A percentile compares a stretch with the other conserved stretches of the same genome.
phyloP scores from a whole-genome alignment of 2,329 filamentous ascomycete species.

The Colletotrichum incanum region DNA sequence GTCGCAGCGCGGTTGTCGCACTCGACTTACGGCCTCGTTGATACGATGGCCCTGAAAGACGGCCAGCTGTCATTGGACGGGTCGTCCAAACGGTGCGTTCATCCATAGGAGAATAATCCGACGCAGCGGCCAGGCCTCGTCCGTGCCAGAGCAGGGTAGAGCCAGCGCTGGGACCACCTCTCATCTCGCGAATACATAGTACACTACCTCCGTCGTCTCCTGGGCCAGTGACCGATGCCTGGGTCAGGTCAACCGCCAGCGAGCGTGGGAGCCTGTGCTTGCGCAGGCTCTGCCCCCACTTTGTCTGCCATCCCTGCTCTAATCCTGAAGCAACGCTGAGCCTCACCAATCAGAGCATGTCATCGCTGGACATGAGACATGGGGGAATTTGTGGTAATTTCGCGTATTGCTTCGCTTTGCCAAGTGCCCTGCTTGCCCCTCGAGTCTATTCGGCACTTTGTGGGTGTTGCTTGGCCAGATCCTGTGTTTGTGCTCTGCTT shows the following conservation, averaged over 20 bases:
- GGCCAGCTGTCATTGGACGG: slow-evolving; percentile 35
- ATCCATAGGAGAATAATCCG: slow-evolving; percentile 19
- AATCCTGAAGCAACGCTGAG: slow-evolving; percentile 20
- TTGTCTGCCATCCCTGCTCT: slow-evolving; percentile 13
- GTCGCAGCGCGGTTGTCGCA: background rate
- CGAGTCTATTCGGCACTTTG: slow-evolving; percentile 27
- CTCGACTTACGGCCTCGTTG: slow-evolving; percentile 2
- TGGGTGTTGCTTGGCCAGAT: slow-evolving; percentile 26
- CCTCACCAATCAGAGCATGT: slow-evolving; percentile 34
- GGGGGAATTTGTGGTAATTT: slow-evolving; percentile 31
- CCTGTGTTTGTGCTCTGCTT: slow-evolving; percentile 1
- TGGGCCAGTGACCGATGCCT: slow-evolving; percentile 9
- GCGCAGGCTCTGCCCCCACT: slow-evolving; percentile 10
- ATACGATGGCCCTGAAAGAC: slow-evolving; percentile 11
- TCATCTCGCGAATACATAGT: slow-evolving; percentile 36
- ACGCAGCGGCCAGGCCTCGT: slow-evolving; percentile 33
- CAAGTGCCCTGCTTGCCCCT: slow-evolving; percentile 7
- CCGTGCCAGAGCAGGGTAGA: slow-evolving; percentile 21
- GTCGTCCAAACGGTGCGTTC: slow-evolving; percentile 36
- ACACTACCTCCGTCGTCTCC: slow-evolving; percentile 4
- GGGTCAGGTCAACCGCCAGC: background rate
- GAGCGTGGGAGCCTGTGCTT: background rate
- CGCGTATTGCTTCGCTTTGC: slow-evolving; percentile 34
- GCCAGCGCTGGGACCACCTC: slow-evolving; percentile 21
- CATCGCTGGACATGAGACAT: slow-evolving; percentile 24